phyloP scores from a whole-genome alignment of 768 basidiomycete species.

The Trametes gibbosa region DNA sequence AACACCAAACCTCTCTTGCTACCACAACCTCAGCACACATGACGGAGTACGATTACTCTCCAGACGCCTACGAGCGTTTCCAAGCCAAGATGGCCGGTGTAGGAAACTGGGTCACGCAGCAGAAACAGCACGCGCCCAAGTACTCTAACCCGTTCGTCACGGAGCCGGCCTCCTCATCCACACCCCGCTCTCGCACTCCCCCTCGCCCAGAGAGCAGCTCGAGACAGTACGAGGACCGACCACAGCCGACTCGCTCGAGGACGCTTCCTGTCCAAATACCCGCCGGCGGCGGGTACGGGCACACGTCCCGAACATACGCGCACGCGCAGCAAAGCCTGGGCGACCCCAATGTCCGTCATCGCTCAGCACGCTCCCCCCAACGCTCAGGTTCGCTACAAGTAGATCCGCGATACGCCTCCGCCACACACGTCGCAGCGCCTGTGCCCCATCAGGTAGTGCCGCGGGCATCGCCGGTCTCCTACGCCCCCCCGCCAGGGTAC shows the following conservation, averaged over 20 bases:
- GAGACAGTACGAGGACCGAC: conserved; percentile 6
- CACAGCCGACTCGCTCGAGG: conserved; percentile 16
- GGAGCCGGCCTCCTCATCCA: conserved; percentile 13
- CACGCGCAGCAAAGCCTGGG: conserved; percentile 9
- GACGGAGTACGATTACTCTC: conserved; percentile 38
- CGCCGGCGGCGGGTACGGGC: not conserved
- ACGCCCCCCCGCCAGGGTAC: conserved; percentile 11
- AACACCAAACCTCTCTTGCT: not conserved
- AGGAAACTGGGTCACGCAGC: conserved; percentile 28
- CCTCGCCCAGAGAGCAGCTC: conserved; percentile 5
- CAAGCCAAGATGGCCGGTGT: conserved; percentile 27
- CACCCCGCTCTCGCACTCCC: conserved; percentile 13
- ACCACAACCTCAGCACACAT: conserved; percentile 18
- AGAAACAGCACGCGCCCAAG: conserved; percentile 18
- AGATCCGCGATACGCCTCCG: conserved; percentile 9
- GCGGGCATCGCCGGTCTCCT: conserved; percentile 11
- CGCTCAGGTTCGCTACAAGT: conserved; percentile 11
- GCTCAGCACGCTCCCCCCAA: conserved; percentile 9
- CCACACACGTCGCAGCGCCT: conserved; percentile 7
- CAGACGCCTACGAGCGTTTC: conserved; percentile 31
- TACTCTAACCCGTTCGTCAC: conserved; percentile 25
- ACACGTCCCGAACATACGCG: conserved; percentile 5
- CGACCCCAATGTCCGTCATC: conserved; percentile 5
- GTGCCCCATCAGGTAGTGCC: conserved; percentile 1
- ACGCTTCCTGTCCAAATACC: conserved; percentile 9